Conservation (phyloP, 495 filamentous ascomycete species). For the Hyphodiscus hymeniophilus region DNA sequence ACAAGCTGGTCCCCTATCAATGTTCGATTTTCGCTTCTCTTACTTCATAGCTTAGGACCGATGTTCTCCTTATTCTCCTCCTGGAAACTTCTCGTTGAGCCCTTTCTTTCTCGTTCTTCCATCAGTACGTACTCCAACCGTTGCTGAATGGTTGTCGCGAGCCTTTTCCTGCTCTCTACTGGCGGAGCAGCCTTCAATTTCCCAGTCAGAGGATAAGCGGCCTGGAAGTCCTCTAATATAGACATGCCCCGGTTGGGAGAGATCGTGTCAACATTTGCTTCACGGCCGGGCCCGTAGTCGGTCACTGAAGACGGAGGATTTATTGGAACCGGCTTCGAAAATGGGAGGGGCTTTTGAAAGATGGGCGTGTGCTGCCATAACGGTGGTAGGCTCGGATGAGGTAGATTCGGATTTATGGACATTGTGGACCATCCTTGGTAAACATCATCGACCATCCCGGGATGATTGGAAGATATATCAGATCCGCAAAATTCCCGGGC, state of each 20-base stretch:
- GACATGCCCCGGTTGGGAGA: slow-evolving; percentile 3
- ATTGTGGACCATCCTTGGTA: too few species aligned
- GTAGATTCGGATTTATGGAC: not conserved
- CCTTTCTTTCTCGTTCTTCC: slow-evolving; percentile 7
- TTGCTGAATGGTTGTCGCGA: slow-evolving; percentile 19
- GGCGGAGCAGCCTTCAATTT: not conserved
- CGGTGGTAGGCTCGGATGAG: not conserved
- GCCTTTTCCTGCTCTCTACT: not conserved
- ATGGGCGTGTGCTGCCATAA: not conserved
- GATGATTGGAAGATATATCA: too few species aligned
- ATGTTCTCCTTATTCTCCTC: not conserved
- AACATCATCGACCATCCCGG: too few species aligned
- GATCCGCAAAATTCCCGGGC: too few species aligned
- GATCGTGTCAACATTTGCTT: slow-evolving; percentile 7
- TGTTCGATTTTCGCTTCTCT: too few species aligned
- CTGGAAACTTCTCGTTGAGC: not conserved
- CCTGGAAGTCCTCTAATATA: slow-evolving; percentile 10
- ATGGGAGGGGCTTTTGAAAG: not conserved
- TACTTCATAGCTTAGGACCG: too few species aligned
- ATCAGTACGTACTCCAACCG: slow-evolving; percentile 15
- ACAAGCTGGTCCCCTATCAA: not conserved
- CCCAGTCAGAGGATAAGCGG: slow-evolving; percentile 22
- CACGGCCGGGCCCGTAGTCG: slow-evolving; percentile 7
- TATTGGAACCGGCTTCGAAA: not conserved
- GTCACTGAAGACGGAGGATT: not conserved